phyloP scores from a whole-genome alignment of 176 grass and related monocot genomes.

The Oryza meridionalis region DNA sequence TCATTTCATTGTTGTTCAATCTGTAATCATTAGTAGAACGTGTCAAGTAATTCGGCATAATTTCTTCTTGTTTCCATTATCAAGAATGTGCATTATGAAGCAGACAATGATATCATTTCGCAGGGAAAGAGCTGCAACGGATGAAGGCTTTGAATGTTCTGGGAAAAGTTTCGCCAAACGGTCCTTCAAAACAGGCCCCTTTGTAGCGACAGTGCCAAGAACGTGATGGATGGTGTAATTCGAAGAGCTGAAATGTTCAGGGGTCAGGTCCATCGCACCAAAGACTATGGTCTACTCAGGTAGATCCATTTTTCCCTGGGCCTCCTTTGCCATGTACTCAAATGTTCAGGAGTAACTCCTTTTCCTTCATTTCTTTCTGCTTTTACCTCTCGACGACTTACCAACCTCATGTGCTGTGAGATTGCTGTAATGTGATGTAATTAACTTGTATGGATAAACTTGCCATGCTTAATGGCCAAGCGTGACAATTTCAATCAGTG shows the following conservation, averaged over 20 bases:
- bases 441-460: constrained; percentile 11
- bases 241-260: constrained; percentile 5
- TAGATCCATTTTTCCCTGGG: constrained; percentile 1
- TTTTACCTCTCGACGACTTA: background rate
- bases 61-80: background rate
- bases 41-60: background rate
- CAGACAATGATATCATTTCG: background rate
- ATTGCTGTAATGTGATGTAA: constrained; percentile 44
- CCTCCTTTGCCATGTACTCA: background rate
- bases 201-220: constrained; percentile 30
- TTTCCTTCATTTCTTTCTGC: background rate
- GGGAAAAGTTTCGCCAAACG: constrained; percentile 64
- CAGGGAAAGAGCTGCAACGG: constrained; percentile 75
- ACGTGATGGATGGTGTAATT: background rate
- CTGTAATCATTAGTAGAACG: background rate
- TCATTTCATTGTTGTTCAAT: background rate
- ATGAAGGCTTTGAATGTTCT: constrained; percentile 80
- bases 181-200: constrained; percentile 36
- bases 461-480: constrained; percentile 8
- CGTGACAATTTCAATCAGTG: background rate
- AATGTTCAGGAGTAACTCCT: no score
- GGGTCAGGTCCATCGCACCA: constrained; percentile 26
- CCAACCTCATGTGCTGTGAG: background rate
- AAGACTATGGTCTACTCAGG: background rate
- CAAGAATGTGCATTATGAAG: background rate